These are phyloP conservation scores for Pichiaceae sp. DNA, from an alignment of 1,139 yeast genomes.

Conservation along the genomic window DNA sequence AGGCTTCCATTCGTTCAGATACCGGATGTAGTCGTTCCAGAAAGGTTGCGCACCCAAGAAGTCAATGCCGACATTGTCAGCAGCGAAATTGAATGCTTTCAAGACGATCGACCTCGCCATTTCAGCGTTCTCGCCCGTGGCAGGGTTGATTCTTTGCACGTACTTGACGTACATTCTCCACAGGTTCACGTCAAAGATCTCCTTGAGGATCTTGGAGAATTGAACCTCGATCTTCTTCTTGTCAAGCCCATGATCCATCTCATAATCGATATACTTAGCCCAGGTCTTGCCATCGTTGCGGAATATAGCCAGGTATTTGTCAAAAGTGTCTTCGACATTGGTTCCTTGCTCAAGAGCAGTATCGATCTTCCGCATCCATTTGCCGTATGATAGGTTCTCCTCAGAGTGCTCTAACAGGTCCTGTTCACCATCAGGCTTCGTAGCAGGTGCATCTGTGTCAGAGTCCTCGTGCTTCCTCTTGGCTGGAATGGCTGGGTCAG, in stretches of 20 bases:
- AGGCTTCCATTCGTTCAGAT: constrained; percentile 72
- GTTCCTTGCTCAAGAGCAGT: constrained; percentile 36
- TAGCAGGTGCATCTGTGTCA: background rate
- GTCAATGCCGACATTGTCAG: constrained; percentile 72
- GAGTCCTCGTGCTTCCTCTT: constrained; percentile 3
- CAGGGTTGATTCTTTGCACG: constrained; percentile 71
- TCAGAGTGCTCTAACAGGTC: background rate
- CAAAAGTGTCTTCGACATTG: constrained; percentile 55
- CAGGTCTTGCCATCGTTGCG: constrained; percentile 43
- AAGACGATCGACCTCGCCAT: constrained; percentile 68
- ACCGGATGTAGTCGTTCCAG: constrained; percentile 82
- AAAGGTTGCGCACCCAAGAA: constrained; percentile 53
- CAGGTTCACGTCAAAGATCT: constrained; percentile 52
- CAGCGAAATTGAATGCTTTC: constrained; percentile 80
- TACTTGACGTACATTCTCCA: constrained; percentile 74
- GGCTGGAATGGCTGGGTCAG: background rate
- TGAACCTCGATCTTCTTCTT: constrained; percentile 57
- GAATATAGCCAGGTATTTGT: constrained; percentile 54
- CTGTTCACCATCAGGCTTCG: background rate
- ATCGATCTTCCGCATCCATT: constrained; percentile 50
- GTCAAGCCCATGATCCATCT: constrained; percentile 46
- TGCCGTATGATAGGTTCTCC: constrained; percentile 1
- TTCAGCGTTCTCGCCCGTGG: constrained; percentile 70
- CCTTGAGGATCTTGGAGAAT: constrained; percentile 53
- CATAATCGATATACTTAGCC: constrained; percentile 65